Evolutionary conservation across 768 basidiomycete genomes (phyloP).

Genomic region (Amanita muscaria): DNA sequence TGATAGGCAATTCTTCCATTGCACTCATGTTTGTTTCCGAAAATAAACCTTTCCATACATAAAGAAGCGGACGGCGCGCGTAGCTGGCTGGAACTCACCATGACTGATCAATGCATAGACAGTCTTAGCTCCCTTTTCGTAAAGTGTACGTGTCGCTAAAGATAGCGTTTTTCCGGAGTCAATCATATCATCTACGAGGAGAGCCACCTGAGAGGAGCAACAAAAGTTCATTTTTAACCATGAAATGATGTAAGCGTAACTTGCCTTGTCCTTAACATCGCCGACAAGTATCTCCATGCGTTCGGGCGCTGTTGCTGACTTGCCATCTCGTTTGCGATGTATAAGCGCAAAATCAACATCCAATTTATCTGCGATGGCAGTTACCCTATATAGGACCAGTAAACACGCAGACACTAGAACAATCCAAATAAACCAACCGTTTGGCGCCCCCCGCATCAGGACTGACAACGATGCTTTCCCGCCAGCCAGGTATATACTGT

Average conservation of each 20-base stretch:
- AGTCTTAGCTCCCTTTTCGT: constrained; percentile 81
- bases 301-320: constrained; percentile 55
- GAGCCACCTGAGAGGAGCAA: constrained; percentile 68
- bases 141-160: constrained; percentile 76
- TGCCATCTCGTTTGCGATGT: constrained; percentile 80
- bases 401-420: too few relatives aligned
- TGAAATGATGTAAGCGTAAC: constrained; percentile 1
- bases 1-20: constrained; percentile 66
- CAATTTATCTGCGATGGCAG: constrained; percentile 92
- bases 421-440: constrained; percentile 49
- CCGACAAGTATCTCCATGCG: constrained; percentile 93
- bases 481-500: constrained; percentile 75
- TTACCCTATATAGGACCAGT: constrained; percentile 55
- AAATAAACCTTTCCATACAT: constrained; percentile 61
- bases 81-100: too few relatives aligned
- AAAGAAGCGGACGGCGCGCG: too few relatives aligned
- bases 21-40: constrained; percentile 65
- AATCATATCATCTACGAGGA: constrained; percentile 98
- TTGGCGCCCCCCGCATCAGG: constrained; percentile 99
- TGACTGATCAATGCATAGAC: constrained; percentile 90
- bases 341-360: constrained; percentile 94
- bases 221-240: background rate
- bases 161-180: constrained; percentile 89
- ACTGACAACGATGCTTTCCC: constrained; percentile 85
- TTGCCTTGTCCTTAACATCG: constrained; percentile 82